phyloP scores from a whole-genome alignment of 2,329 filamentous ascomycete species.

The Teratosphaeria zuluensis region DNA sequence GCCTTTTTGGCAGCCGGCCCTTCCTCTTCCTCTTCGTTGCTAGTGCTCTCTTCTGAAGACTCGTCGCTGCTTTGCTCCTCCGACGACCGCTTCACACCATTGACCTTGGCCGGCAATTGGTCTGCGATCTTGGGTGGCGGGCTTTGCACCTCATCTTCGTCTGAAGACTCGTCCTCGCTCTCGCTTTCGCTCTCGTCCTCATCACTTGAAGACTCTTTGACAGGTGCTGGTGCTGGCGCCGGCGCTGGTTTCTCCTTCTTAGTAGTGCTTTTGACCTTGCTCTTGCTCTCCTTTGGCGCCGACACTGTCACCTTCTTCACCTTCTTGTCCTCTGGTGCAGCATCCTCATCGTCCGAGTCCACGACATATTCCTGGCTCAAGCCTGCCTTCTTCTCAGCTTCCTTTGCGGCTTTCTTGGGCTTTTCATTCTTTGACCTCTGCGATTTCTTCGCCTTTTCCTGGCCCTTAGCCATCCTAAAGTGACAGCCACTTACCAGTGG shows the following conservation, averaged over 20 bases:
- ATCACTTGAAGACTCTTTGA: slow-evolving; percentile 4
- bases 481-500: neutral
- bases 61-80: slow-evolving; percentile 6
- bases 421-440: slow-evolving; percentile 41
- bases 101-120: slow-evolving; percentile 11
- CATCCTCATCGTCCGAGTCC: slow-evolving; percentile 8
- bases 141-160: neutral
- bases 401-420: neutral
- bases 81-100: slow-evolving; percentile 22
- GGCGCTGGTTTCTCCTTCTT: no score
- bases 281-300: slow-evolving; percentile 2
- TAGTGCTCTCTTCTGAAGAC: slow-evolving; percentile 7
- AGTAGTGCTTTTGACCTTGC: slow-evolving; percentile 2
- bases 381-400: neutral
- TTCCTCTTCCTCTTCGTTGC: slow-evolving; percentile 4
- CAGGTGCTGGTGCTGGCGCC: no score
- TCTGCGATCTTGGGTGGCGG: slow-evolving; percentile 1
- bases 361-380: slow-evolving; percentile 7
- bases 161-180: slow-evolving; percentile 1
- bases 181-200: slow-evolving; percentile 5
- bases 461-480: neutral
- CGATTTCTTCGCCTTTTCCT: neutral
- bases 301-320: slow-evolving; percentile 18
- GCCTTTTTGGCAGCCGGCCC: slow-evolving; percentile 7
- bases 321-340: slow-evolving; percentile 25